These are phyloP conservation scores for Mycena rosella DNA, from an alignment of 768 basidiomycete genomes.

Conservation along the genomic window DNA sequence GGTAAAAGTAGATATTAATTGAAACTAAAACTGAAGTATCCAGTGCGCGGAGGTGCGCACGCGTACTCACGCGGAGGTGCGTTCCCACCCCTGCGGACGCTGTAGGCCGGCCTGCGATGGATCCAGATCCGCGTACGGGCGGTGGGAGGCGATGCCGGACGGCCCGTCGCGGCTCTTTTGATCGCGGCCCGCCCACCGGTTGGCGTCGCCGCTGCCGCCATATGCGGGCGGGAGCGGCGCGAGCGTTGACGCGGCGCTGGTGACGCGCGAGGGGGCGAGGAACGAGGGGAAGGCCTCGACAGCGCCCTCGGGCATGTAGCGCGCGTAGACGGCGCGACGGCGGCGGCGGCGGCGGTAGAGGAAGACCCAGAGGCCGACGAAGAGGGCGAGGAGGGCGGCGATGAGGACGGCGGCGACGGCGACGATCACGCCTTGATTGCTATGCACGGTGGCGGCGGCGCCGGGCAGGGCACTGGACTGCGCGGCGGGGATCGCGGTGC, in stretches of 20 bases:
- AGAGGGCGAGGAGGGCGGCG: constrained; percentile 10
- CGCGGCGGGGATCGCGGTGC: background rate
- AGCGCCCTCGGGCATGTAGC: constrained; percentile 29
- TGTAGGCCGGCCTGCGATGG: constrained; percentile 18
- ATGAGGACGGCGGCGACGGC: constrained; percentile 30
- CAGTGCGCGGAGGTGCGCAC: no score
- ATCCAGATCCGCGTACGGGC: constrained; percentile 29
- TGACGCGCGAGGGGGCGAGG: constrained; percentile 13
- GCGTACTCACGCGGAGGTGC: background rate
- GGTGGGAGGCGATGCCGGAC: constrained; percentile 8
- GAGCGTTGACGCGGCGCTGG: background rate
- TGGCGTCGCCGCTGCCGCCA: background rate
- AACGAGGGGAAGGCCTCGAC: constrained; percentile 24
- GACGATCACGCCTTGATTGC: background rate
- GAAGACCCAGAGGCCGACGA: constrained; percentile 19
- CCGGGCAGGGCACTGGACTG: background rate
- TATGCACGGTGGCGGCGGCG: background rate
- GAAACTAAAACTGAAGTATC: background rate
- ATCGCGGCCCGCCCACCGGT: constrained; percentile 29
- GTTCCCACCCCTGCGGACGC: constrained; percentile 30
- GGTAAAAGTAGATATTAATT: background rate
- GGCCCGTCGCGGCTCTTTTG: constrained; percentile 16
- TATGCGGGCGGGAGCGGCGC: constrained; percentile 13
- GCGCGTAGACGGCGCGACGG: constrained; percentile 31
- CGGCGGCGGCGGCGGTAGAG: constrained; percentile 27